Percentiles rank a stretch among this genome's conserved stretches.
Conservation (phyloP, 441 rosid genomes). For the Populus hybrid region DNA sequence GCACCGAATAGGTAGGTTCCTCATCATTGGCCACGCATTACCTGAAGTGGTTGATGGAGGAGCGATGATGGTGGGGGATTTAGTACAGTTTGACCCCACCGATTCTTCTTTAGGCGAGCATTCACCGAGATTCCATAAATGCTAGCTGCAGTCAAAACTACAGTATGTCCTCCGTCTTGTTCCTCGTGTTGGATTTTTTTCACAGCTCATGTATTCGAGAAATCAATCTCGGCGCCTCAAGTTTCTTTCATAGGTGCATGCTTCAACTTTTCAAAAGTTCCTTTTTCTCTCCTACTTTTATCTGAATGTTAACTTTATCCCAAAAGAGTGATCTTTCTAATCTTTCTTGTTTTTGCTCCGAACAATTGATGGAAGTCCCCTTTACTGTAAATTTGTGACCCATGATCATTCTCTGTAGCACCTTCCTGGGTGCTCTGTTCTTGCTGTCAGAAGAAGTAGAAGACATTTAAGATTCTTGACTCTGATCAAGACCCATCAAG, state of each 20-base stretch:
- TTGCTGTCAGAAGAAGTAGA: neutral
- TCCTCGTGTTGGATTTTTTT: neutral
- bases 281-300: neutral
- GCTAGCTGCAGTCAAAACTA: neutral
- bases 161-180: neutral
- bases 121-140: neutral
- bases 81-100: neutral
- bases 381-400: neutral
- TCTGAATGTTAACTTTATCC: neutral
- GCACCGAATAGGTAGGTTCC: constrained; percentile 9
- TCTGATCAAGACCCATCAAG: neutral
- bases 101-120: neutral
- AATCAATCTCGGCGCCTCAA: neutral
- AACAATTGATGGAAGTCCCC: neutral
- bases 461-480: neutral
- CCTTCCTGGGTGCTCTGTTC: neutral
- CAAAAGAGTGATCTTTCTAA: neutral
- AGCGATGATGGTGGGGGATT: neutral
- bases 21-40: neutral
- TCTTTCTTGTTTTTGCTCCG: neutral
- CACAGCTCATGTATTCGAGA: neutral
- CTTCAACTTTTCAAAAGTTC: neutral
- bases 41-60: neutral
- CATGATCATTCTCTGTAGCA: neutral
- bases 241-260: neutral